Evolutionary conservation across 1,139 yeast genomes (phyloP), one percentile per base, ranked within the genome.

Genomic region (Diutina sp.): DNA sequence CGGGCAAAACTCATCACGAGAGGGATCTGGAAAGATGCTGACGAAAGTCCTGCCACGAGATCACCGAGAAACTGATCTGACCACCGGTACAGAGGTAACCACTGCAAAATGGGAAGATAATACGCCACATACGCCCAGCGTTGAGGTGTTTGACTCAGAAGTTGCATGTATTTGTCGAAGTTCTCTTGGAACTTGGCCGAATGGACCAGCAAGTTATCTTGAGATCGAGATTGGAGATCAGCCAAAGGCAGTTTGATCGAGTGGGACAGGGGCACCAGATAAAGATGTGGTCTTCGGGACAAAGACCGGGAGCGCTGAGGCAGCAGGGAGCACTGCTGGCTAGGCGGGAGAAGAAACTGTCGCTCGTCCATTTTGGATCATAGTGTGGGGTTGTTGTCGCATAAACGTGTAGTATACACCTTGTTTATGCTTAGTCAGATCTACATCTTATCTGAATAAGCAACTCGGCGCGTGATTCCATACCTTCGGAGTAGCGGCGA

Each of bases 21-120:
- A 6, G 74, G 74, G 47, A 70, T 67, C 60, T 70, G 74, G 61
- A 71, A 70, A 35, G 69, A 65, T 4, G 74, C 72, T 45, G 71
- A 61, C 30, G 73, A 68, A 2, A 69, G 55, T 0, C 74, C 74
- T 2, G 74, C 74, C n/a, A 71, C 60, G 21, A 65, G 56, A 58
- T 71, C 74, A 2, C 74, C 74, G 8, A 66, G 38, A 18, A 70
- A 57, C 11, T 60, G 53, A 12, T 56, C 57, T 12, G 54, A 21
- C 35, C 56, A 56, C 12, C 62, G 55, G 55, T 71, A 71, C 3
- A 63, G 60, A 4, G 74, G 74, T 44, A 70, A 58, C 74, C 74
- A 71, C 29, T 63, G 59, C 38, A 71, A 61, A 1, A 71, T 64
- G 3, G 74, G 74, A n/a, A 70, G 57, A 57, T 71, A 71, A 61